A percentile compares a stretch with the other conserved stretches of the same genome.
Evolutionary conservation across 805 yeast genomes (phyloP).

Genomic region (Alloascoidea hylecoeti): DNA sequence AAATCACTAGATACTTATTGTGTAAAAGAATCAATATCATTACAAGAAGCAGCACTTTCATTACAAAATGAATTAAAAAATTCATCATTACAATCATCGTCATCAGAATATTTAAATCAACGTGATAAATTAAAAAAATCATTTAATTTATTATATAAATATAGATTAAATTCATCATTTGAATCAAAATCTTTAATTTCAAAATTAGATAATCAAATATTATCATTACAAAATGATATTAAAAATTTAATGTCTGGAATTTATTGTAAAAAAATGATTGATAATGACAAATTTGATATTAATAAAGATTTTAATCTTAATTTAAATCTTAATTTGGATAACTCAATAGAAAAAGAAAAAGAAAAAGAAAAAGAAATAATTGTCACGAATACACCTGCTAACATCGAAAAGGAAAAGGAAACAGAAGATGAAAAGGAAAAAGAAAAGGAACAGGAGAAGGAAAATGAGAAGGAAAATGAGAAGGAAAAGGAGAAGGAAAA

Average conservation of each 20-base stretch:
- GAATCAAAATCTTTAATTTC: background rate
- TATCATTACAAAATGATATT: background rate
- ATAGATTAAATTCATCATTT: background rate
- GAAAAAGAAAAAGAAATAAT: too few species aligned
- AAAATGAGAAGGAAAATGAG: constrained; percentile 15
- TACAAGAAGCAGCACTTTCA: background rate
- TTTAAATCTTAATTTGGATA: too few species aligned
- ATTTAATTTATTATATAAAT: background rate
- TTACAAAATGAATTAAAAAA: background rate
- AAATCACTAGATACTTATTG: background rate
- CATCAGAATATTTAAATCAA: too few species aligned
- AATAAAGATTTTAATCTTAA: too few species aligned
- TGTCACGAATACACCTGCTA: constrained; percentile 1
- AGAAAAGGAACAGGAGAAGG: constrained; percentile 15
- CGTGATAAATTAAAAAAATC: background rate
- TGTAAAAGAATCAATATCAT: background rate
- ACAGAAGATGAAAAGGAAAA: constrained; percentile 15
- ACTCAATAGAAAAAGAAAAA: too few species aligned
- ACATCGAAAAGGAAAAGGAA: constrained; percentile 15
- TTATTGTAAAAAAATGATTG: too few species aligned
- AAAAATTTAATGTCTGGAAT: background rate
- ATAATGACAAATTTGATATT: too few species aligned
- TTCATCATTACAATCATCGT: too few species aligned
- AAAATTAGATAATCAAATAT: background rate
- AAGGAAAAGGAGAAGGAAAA: constrained; percentile 14